Base-by-base conservation (phyloP, 2,329 filamentous ascomycete genomes). In the Stylonectria norvegica region DNA sequence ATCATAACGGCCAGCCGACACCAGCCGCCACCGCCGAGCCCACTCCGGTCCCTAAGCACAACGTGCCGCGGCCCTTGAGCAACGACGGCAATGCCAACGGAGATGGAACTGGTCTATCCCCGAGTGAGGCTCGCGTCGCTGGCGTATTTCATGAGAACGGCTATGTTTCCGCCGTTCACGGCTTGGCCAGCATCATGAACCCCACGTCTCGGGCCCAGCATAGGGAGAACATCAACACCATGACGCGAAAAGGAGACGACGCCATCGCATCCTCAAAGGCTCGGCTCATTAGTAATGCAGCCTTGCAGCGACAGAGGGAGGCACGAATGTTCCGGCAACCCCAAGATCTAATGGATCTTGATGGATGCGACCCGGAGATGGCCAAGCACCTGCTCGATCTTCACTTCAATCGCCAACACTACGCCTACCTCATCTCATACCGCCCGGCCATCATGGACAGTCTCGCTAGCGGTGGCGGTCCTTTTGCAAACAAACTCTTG, bases 361-460 rank as follows among this genome's bases (percentile, higher is more conserved):
- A 66, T 31, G 65, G 62, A 6, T 51, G 52, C 3, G 49, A 55
- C 18, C 51, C 56, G 1, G 65, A 66, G 18, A 45, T 63, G 22
- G 64, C 65, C 2, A 59, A 53, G 40, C 63, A 67, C 48, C 51
- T 68, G 5, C 50, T 67, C 2, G 57, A 66, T n/a, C 33, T 66
- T 0, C 61, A 67, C 44, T 67, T 61, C 30, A 67, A 66, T 43
- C 57, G 57, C 15, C 61, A 64, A 31, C 63, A 67, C 34, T 60
- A 58, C 14, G 56, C 60, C 4, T 66, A 65, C n/a, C 56, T 67
- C 2, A 52, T 66, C 10, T 60, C 63, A 0, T 68, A 68, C 20
- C 61, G 65, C 1, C 65, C 65, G 2, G 64, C 62, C 2, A 61
- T 68, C 8, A 67, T 66, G 58, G 61, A 66, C 23, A 63, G 62